Conservation (phyloP, 2,329 filamentous ascomycete genomes). For the Xylariaceae sp. region DNA sequence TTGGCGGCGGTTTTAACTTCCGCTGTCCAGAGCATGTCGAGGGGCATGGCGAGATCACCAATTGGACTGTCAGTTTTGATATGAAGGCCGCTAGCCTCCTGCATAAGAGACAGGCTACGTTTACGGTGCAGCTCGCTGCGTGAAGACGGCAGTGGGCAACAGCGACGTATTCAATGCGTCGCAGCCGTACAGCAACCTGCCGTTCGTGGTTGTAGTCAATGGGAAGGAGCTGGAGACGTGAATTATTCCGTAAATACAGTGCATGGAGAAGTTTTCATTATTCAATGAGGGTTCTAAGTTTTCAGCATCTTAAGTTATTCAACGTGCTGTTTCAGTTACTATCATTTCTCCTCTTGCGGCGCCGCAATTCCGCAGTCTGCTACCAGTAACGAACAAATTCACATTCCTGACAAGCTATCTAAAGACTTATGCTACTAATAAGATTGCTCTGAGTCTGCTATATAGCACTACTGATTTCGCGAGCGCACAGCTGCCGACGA, state of each 20-base stretch:
- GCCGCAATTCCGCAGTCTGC: not conserved
- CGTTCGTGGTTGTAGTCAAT: conserved; percentile 51
- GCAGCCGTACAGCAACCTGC: conserved; percentile 59
- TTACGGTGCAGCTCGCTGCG: conserved; percentile 68
- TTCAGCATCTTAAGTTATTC: too few relatives aligned
- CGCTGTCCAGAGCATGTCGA: conserved; percentile 50
- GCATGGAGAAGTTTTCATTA: too few relatives aligned
- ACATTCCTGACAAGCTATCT: not conserved
- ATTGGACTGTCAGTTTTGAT: conserved; percentile 65
- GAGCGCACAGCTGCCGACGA: not conserved
- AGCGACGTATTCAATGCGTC: conserved; percentile 62
- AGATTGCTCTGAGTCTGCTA: not conserved
- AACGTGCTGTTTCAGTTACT: not conserved
- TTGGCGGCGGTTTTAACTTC: conserved; percentile 60
- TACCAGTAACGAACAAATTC: not conserved
- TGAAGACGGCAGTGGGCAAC: conserved; percentile 62
- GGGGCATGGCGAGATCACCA: conserved; percentile 55
- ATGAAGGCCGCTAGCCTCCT: conserved; percentile 49
- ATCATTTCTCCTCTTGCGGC: not conserved
- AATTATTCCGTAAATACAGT: conserved; percentile 37
- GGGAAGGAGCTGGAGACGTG: conserved; percentile 44
- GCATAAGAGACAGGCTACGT: conserved; percentile 55
- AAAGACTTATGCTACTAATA: not conserved
- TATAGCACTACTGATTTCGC: not conserved
- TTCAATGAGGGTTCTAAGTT: too few relatives aligned